These are phyloP conservation scores for Clitoria ternatea DNA, from an alignment of 306 rosid species.

Conservation along the genomic window DNA sequence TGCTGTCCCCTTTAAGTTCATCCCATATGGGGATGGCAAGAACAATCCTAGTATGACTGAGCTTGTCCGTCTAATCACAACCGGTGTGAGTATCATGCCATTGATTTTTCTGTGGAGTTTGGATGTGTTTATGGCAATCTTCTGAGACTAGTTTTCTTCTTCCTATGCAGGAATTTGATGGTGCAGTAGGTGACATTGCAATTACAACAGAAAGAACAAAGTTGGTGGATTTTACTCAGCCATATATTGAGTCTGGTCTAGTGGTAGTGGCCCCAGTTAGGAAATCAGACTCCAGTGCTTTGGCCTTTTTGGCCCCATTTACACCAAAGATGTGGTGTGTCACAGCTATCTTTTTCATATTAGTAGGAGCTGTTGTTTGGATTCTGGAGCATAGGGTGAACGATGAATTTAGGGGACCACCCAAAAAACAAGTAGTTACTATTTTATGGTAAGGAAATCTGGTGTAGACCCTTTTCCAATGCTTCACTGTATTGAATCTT, in stretches of 20 bases:
- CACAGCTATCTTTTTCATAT: conserved; percentile 67
- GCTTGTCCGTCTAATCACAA: conserved; percentile 57
- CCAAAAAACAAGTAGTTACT: conserved; percentile 67
- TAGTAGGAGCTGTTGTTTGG: conserved; percentile 87
- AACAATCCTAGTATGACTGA: conserved; percentile 59
- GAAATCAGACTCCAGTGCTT: conserved; percentile 52
- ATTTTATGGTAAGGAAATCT: conserved; percentile 59
- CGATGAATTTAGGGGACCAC: conserved; percentile 94
- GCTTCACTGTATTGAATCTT: background rate
- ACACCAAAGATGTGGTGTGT: conserved; percentile 66
- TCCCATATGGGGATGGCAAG: conserved; percentile 60
- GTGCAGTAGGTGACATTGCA: conserved; percentile 85
- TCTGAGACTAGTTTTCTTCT: conserved; percentile 26
- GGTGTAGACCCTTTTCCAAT: background rate
- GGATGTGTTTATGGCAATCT: conserved; percentile 15
- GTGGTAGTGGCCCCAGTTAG: conserved; percentile 78
- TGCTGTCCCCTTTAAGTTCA: conserved; percentile 70
- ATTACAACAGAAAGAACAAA: conserved; percentile 77
- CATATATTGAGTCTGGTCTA: conserved; percentile 85
- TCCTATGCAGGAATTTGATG: conserved; percentile 65
- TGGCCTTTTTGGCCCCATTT: conserved; percentile 91
- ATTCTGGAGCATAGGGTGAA: conserved; percentile 89
- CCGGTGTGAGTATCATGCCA: conserved; percentile 62
- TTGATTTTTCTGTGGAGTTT: background rate
- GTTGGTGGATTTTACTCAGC: conserved; percentile 94